Evolutionary conservation across 2,329 filamentous ascomycete species (phyloP), one percentile per base, ranked within the genome.

Genomic region (Helotiales sp.): DNA sequence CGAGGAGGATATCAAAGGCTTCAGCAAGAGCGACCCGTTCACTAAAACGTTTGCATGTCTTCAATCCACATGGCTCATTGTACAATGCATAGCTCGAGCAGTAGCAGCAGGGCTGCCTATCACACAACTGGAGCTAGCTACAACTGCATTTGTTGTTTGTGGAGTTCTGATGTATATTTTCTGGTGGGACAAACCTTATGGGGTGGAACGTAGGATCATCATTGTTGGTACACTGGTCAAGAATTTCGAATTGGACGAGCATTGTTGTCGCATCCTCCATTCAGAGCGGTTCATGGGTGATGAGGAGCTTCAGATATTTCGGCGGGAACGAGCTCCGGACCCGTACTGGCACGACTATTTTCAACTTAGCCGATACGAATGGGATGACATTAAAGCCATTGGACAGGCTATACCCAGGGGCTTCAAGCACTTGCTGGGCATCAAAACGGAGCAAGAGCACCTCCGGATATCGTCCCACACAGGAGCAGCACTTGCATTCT

Each of bases 161-260:
- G 57, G 40, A 2, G 25, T 55, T 6, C 4, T 55, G 6, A 49
- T 52, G 15, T 59, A 55, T 22, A 2, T 52, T 1, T 17, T 55
- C 2, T 46, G 52, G 47, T 55, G 57, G 47, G 6, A 49, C 6
- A 59, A 55, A 42, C 57, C 52, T 6, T 52, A 33, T n/a, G 54
- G 36, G 2, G n/a, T 51, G 2, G 54, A 51, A 22, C 29, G 40
- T 6, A 24, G 40, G 12, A 12, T 10, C 2, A 19, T 44, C 8
- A 15, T 44, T n/a, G 40, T 44, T 1, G 40, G 10, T 12, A 44
- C 40, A 5, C 13, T 7, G 9, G 3, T 6, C 36, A 5, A 19
- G 17, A 19, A 9, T 10, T 19, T 40, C 17, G 6, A 22, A n/a
- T n/a, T n/a, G n/a, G n/a, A n/a, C n/a, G n/a, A n/a, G n/a, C n/a